Evolutionary conservation across 1,284 basidiomycete species (phyloP).

Genomic region (Schizophyllum amplum): DNA sequence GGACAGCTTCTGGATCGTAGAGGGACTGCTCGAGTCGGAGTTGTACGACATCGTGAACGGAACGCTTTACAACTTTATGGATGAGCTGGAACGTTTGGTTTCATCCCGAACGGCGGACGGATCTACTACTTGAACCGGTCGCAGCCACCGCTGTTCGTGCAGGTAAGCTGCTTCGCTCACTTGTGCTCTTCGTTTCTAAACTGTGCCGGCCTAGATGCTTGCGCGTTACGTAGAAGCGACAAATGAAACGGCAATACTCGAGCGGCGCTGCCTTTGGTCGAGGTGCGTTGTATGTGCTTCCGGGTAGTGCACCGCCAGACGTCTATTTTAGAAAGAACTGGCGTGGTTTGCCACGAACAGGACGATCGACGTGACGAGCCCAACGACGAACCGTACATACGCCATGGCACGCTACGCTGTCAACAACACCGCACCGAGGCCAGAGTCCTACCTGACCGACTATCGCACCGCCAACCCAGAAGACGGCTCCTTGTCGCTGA

Average conservation of each 20-base stretch:
- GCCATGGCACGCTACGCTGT: constrained; percentile 69
- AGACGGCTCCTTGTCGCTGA: constrained; percentile 33
- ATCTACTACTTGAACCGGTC: constrained; percentile 80
- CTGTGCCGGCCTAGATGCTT: constrained; percentile 28
- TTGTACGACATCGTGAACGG: constrained; percentile 68
- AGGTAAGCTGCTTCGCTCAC: constrained; percentile 34
- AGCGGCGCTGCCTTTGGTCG: constrained; percentile 39
- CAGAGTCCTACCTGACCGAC: constrained; percentile 60
- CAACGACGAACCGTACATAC: constrained; percentile 61
- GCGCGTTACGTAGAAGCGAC: constrained; percentile 30
- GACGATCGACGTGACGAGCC: constrained; percentile 64
- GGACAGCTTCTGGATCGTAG: constrained; percentile 84
- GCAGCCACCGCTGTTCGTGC: constrained; percentile 83
- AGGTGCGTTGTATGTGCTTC: constrained; percentile 22
- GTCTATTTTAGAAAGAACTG: constrained; percentile 53
- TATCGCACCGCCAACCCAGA: neutral
- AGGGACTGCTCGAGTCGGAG: constrained; percentile 76
- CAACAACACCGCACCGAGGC: constrained; percentile 81
- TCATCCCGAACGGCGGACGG: constrained; percentile 89
- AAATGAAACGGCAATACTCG: constrained; percentile 32
- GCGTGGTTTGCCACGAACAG: constrained; percentile 79
- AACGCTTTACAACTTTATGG: constrained; percentile 89
- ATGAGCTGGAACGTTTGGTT: constrained; percentile 76
- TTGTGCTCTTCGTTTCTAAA: neutral
- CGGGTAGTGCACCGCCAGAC: neutral